Percentiles rank a stretch among this genome's conserved stretches.
Evolutionary conservation across 2,329 filamentous ascomycete genomes (phyloP).

Genomic region (Allantophomopsis cytisporea): DNA sequence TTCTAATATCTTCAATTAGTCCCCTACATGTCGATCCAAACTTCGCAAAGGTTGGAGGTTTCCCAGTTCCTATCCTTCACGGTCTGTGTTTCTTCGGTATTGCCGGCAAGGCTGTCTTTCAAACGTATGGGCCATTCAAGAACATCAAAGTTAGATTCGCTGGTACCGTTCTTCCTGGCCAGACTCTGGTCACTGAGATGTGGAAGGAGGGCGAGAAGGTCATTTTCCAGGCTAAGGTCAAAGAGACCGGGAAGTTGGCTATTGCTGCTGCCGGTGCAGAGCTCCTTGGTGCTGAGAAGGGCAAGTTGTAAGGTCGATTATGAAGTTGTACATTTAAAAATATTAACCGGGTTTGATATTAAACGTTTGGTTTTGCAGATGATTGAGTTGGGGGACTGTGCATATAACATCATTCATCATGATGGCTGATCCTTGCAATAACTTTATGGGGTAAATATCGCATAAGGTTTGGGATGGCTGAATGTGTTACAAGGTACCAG

Average conservation of each 20-base stretch:
- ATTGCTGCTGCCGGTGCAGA: slow-evolving; percentile 74
- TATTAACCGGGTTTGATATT: too few species aligned
- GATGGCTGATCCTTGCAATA: too few species aligned
- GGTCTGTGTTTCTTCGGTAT: slow-evolving; percentile 94
- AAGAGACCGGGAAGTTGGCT: slow-evolving; percentile 83
- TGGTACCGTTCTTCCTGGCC: slow-evolving; percentile 70
- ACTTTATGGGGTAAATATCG: too few species aligned
- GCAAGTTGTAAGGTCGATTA: slow-evolving; percentile 5
- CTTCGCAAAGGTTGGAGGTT: slow-evolving; percentile 91
- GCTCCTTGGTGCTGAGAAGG: slow-evolving; percentile 29
- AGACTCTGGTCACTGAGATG: slow-evolving; percentile 90
- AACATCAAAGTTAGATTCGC: slow-evolving; percentile 91
- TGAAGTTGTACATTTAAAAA: too few species aligned
- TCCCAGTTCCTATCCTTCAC: slow-evolving; percentile 88
- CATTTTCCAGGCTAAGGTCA: slow-evolving; percentile 76
- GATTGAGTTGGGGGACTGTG: too few species aligned
- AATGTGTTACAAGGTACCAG: too few species aligned
- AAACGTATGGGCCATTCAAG: slow-evolving; percentile 70
- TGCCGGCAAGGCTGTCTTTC: slow-evolving; percentile 77
- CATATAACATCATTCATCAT: too few species aligned
- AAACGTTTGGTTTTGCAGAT: too few species aligned
- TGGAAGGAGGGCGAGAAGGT: slow-evolving; percentile 76
- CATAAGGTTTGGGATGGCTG: too few species aligned
- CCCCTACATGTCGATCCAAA: slow-evolving; percentile 90
- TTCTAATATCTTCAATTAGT: slow-evolving; percentile 18